These are phyloP conservation scores for Alternaria sp. DNA, from an alignment of 2,329 filamentous ascomycete genomes.

Conservation along the genomic window DNA sequence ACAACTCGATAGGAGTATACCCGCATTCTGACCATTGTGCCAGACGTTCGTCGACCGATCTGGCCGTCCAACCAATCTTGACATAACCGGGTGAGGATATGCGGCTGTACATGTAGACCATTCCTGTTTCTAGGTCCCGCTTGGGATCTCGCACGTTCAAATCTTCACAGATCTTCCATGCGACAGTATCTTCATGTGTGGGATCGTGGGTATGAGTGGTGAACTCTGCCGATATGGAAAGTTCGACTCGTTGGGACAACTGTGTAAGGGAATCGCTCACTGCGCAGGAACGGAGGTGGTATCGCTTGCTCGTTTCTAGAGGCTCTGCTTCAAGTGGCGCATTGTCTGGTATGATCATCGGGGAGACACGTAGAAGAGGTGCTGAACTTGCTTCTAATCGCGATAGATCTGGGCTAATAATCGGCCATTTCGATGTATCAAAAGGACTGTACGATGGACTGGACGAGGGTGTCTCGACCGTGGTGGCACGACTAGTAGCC, in stretches of 20 bases:
- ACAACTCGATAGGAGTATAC: slow-evolving; percentile 12
- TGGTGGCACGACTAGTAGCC: background rate
- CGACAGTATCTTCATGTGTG: background rate
- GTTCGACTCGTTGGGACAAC: background rate
- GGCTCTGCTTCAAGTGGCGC: too few species aligned
- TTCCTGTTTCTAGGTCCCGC: background rate
- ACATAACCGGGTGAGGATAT: background rate
- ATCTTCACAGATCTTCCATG: background rate
- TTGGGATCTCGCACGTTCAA: background rate
- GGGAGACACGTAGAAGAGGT: background rate
- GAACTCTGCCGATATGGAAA: background rate
- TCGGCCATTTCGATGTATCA: background rate
- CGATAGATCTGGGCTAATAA: background rate
- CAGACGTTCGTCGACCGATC: background rate
- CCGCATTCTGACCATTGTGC: background rate
- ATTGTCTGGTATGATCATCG: too few species aligned
- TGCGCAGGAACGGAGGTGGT: background rate
- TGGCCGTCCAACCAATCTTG: background rate
- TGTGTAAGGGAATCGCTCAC: background rate
- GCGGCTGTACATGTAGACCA: background rate
- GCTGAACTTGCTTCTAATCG: background rate
- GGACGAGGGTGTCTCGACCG: background rate
- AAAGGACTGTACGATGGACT: background rate
- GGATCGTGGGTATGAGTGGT: background rate
- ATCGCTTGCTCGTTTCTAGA: too few species aligned